A percentile compares a stretch with the other conserved stretches of the same genome.
Conservation (phyloP, 257 asterid species). For the Pogostemon cablin region DNA sequence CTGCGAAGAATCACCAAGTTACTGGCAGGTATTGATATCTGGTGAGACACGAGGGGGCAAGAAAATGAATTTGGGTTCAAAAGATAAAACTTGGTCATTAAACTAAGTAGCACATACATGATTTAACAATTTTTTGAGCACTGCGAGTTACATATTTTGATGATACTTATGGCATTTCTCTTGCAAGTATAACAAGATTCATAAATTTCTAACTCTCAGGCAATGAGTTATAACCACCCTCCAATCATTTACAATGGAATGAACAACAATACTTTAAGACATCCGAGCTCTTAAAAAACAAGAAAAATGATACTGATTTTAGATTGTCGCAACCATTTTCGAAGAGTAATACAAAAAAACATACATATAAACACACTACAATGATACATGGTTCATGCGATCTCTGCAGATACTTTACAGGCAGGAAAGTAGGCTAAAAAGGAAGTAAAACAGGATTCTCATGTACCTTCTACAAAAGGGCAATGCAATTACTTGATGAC, state of each 20-base stretch:
- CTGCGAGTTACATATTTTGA: too few relatives aligned
- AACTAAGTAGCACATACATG: too few relatives aligned
- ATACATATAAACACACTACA: constrained; percentile 19
- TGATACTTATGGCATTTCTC: too few relatives aligned
- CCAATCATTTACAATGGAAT: neutral
- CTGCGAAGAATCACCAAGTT: constrained; percentile 24
- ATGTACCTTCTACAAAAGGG: constrained; percentile 86
- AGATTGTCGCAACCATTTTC: constrained; percentile 26
- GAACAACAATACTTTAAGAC: constrained; percentile 16
- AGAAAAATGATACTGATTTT: neutral
- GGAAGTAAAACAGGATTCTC: constrained; percentile 15
- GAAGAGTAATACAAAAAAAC: constrained; percentile 12
- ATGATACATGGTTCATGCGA: constrained; percentile 25
- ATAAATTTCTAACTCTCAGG: neutral
- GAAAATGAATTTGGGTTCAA: constrained; percentile 21
- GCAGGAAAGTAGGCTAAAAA: constrained; percentile 14
- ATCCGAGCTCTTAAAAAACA: constrained; percentile 23
- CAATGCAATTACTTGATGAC: constrained; percentile 82
- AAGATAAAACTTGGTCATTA: constrained; percentile 35
- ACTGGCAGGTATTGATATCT: constrained; percentile 27
- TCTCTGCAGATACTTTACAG: constrained; percentile 14
- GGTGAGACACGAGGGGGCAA: constrained; percentile 21
- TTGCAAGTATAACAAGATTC: too few relatives aligned
- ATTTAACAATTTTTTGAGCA: too few relatives aligned
- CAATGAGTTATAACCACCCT: constrained; percentile 23